phyloP scores from a whole-genome alignment of 2,329 filamentous ascomycete genomes.

The Calonectria pteridis region DNA sequence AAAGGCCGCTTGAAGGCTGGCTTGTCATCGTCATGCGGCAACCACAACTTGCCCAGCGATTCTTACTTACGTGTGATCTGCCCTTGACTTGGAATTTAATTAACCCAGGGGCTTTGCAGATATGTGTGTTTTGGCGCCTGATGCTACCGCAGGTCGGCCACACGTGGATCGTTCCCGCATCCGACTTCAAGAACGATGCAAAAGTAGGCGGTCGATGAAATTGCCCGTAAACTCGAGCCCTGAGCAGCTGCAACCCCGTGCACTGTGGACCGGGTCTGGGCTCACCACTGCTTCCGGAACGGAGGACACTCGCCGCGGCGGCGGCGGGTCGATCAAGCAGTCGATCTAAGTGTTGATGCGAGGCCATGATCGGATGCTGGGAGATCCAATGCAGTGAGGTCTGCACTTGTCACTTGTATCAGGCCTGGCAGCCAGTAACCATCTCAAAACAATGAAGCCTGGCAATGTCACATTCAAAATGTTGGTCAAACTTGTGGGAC shows the following conservation, averaged over 20 bases:
- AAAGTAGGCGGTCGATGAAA: background rate
- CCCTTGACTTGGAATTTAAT: constrained; percentile 33
- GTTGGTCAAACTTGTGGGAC: background rate
- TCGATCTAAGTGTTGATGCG: background rate
- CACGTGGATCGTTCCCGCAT: constrained; percentile 17
- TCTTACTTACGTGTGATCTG: constrained; percentile 9
- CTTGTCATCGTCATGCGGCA: constrained; percentile 6
- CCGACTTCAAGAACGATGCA: constrained; percentile 1
- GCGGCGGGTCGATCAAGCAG: constrained; percentile 14
- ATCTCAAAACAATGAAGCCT: background rate
- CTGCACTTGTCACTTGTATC: background rate
- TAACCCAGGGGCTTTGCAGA: constrained; percentile 40
- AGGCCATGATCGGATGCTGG: background rate
- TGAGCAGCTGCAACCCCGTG: constrained; percentile 11
- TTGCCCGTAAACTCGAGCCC: background rate
- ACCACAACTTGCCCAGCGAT: background rate
- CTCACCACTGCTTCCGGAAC: constrained; percentile 2
- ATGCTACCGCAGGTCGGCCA: constrained; percentile 35
- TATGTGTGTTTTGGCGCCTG: constrained; percentile 21
- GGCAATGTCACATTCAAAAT: background rate
- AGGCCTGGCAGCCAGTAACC: background rate
- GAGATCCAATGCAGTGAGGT: background rate
- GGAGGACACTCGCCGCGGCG: constrained; percentile 1
- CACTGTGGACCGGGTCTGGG: background rate
- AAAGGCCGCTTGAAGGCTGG: background rate